These are phyloP conservation scores for Lipomyces chichibuensis DNA, from an alignment of 805 yeast species.

Conservation along the genomic window DNA sequence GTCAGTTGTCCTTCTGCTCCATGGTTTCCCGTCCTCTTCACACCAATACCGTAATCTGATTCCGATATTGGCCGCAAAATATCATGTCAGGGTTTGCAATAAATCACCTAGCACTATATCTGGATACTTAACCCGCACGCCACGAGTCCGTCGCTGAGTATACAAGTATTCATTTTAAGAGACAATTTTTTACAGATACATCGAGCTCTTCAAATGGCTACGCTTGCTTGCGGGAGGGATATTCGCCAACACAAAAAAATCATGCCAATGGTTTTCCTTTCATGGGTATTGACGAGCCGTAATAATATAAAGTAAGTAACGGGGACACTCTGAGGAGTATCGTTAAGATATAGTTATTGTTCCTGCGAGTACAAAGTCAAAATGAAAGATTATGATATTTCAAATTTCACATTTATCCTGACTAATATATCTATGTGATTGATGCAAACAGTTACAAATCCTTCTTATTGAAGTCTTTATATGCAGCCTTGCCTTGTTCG, in stretches of 20 bases:
- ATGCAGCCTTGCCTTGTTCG: slow-evolving; percentile 42
- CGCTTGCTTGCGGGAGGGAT: too few relatives aligned
- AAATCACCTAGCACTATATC: too few relatives aligned
- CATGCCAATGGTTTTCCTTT: neutral
- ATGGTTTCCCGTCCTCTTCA: slow-evolving; percentile 53
- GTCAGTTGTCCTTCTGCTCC: slow-evolving; percentile 48
- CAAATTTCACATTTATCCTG: neutral
- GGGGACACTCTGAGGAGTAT: neutral
- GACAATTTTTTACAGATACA: too few relatives aligned
- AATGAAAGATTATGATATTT: neutral
- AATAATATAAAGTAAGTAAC: neutral
- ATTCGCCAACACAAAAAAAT: too few relatives aligned
- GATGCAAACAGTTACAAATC: slow-evolving; percentile 19
- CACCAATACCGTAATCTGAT: slow-evolving; percentile 48
- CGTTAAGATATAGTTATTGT: neutral
- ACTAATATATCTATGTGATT: neutral
- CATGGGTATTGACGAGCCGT: neutral
- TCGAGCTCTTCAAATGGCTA: too few relatives aligned
- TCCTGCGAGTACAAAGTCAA: neutral
- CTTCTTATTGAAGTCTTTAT: slow-evolving; percentile 26
- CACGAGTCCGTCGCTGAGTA: too few relatives aligned
- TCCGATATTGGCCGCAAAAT: slow-evolving; percentile 46
- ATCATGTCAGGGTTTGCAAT: too few relatives aligned
- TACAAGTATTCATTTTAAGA: too few relatives aligned
- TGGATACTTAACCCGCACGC: too few relatives aligned